A percentile compares a stretch with the other conserved stretches of the same genome.
phyloP scores from a whole-genome alignment of 352 stramenopile species.

The Discostella stelligera region DNA sequence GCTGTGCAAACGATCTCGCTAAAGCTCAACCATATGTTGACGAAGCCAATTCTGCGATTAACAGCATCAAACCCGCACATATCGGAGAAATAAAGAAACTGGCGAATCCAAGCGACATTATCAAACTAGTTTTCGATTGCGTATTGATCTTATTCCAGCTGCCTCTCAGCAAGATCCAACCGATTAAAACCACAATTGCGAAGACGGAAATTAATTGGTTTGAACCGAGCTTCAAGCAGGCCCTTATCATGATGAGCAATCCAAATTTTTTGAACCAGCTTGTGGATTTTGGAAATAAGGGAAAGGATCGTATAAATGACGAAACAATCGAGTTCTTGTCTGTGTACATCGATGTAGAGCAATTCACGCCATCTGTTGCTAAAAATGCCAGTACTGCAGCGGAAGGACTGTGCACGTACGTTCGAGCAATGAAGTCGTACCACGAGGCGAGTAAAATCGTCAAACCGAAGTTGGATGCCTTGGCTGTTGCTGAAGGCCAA shows the following conservation, averaged over 20 bases:
- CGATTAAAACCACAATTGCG: conserved; percentile 92
- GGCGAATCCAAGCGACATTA: conserved; percentile 96
- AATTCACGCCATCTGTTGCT: conserved; percentile 92
- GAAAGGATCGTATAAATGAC: conserved; percentile 98
- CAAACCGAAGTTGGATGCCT: conserved; percentile 96
- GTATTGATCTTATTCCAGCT: conserved; percentile 96
- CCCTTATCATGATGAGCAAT: conserved; percentile 93
- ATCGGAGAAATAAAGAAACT: conserved; percentile 99
- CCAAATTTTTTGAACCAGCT: conserved; percentile 96
- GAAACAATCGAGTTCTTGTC: conserved; percentile 97
- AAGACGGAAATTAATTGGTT: conserved; percentile 97
- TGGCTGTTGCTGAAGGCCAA: conserved; percentile 93
- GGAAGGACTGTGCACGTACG: conserved; percentile 96
- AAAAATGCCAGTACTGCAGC: conserved; percentile 96
- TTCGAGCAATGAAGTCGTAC: conserved; percentile 98
- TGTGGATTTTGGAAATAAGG: conserved; percentile 91
- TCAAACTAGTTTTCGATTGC: conserved; percentile 97
- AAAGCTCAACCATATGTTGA: conserved; percentile 97
- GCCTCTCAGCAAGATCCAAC: conserved; percentile 89
- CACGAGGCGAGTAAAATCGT: conserved; percentile 98
- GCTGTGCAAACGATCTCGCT: conserved; percentile 94
- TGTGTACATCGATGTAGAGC: conserved; percentile 96
- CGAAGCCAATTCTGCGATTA: conserved; percentile 95
- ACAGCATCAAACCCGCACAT: conserved; percentile 96
- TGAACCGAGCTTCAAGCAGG: conserved; percentile 95